phyloP scores from a whole-genome alignment of 192 early-diverging fungal genomes.

The Coemansia sp. region DNA sequence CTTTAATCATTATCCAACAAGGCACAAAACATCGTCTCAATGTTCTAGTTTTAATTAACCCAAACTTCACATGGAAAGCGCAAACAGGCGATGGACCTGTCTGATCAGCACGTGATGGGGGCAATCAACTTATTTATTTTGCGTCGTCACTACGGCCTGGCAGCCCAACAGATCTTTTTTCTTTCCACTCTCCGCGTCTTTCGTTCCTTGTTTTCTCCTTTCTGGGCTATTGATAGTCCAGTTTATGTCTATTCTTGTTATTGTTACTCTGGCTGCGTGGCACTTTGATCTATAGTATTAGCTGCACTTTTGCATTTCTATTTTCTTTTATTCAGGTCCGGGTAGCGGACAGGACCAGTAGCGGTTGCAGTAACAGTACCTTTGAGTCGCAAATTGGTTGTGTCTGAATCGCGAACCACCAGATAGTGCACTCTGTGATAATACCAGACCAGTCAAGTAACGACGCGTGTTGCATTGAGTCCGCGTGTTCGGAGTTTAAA shows the following conservation, averaged over 20 bases:
- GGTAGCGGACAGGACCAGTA: background rate
- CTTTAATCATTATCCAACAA: no score
- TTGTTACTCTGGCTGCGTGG: background rate
- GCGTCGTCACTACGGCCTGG: background rate
- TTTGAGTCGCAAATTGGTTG: no score
- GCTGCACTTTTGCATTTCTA: conserved; percentile 5
- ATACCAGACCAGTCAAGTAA: background rate
- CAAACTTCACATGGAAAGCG: no score
- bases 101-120: conserved; percentile 7
- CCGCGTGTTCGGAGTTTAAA: background rate
- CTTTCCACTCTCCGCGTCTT: background rate
- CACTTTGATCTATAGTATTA: background rate
- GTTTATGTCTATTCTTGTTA: conserved; percentile 4
- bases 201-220: conserved; percentile 6
- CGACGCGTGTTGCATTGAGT: background rate
- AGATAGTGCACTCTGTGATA: background rate
- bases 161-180: background rate
- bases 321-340: background rate
- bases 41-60: no score
- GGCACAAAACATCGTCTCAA: no score
- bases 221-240: background rate
- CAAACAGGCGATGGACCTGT: background rate
- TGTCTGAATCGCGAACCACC: background rate
- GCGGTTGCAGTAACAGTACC: background rate
- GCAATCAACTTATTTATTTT: conserved; percentile 5